Conservation (phyloP, 371 early-diverging fungal genomes). For the Smittium culicis region DNA sequence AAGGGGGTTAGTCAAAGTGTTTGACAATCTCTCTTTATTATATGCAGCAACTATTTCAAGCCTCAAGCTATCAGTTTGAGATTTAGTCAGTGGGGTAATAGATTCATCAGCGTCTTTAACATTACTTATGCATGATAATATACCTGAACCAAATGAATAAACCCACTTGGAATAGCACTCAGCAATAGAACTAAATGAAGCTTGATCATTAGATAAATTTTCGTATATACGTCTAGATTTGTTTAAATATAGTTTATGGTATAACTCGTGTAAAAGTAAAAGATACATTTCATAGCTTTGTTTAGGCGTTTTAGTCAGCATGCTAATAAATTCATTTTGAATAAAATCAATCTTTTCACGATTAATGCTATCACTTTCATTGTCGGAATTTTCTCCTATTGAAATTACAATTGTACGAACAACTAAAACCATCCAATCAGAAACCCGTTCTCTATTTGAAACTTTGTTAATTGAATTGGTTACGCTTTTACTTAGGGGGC, state of each 20-base stretch:
- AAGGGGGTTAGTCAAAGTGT: no score
- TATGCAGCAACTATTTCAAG: neutral
- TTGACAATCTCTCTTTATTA: neutral
- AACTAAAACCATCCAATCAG: constrained; percentile 10
- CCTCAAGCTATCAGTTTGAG: neutral
- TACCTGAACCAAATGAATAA: neutral
- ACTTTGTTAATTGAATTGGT: neutral
- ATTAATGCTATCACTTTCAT: neutral
- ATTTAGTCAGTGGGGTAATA: neutral
- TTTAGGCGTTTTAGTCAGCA: neutral
- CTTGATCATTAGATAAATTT: neutral
- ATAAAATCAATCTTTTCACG: neutral
- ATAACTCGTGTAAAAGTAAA: neutral
- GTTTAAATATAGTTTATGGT: neutral
- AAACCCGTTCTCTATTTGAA: neutral
- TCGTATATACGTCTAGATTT: no score
- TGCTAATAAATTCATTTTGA: neutral
- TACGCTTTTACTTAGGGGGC: neutral
- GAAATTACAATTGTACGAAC: neutral
- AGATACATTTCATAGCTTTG: constrained; percentile 6
- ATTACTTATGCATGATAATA: neutral
- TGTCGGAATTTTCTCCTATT: neutral
- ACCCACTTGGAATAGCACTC: neutral
- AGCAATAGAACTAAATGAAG: neutral
- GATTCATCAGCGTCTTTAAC: neutral